These are phyloP conservation scores for Clonostachys rosea DNA, from an alignment of 2,329 filamentous ascomycete genomes.

Conservation along the genomic window DNA sequence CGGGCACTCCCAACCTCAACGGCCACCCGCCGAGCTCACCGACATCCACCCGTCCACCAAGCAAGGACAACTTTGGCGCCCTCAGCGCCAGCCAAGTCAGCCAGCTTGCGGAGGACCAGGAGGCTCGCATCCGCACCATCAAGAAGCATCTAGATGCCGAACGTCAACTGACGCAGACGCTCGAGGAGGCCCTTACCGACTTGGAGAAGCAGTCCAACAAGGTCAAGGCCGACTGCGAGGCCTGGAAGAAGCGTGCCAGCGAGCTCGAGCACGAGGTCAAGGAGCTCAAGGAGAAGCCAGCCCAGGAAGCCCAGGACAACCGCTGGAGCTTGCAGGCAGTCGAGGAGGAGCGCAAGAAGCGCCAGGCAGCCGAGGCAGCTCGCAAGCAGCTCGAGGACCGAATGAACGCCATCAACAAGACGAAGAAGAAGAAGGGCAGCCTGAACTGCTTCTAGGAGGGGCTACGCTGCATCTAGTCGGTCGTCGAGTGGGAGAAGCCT, in stretches of 20 bases:
- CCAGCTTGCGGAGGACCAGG: constrained; percentile 89
- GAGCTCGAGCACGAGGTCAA: constrained; percentile 70
- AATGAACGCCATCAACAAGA: constrained; percentile 83
- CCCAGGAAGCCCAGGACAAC: constrained; percentile 43
- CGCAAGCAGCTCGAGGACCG: constrained; percentile 86
- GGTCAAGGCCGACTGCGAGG: constrained; percentile 84
- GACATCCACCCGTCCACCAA: constrained; percentile 64
- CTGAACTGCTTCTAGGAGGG: constrained; percentile 87
- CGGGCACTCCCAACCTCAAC: constrained; percentile 11
- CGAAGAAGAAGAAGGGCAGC: constrained; percentile 93
- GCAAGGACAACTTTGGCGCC: constrained; percentile 70
- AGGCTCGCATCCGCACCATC: constrained; percentile 89
- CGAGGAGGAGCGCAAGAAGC: constrained; percentile 93
- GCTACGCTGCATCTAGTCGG: constrained; percentile 10
- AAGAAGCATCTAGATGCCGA: constrained; percentile 96
- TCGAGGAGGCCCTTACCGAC: constrained; percentile 93
- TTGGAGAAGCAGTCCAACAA: constrained; percentile 89
- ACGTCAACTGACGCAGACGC: constrained; percentile 90
- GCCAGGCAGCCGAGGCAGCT: constrained; percentile 84
- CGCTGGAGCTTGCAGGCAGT: constrained; percentile 79
- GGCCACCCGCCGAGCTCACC: constrained; percentile 41
- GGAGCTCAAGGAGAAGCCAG: constrained; percentile 51
- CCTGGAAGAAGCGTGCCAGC: constrained; percentile 81
- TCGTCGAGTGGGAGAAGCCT: no score
- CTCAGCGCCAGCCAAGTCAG: constrained; percentile 64